These are phyloP conservation scores for Ogataea pini DNA, from an alignment of 805 yeast species.

Conservation along the genomic window DNA sequence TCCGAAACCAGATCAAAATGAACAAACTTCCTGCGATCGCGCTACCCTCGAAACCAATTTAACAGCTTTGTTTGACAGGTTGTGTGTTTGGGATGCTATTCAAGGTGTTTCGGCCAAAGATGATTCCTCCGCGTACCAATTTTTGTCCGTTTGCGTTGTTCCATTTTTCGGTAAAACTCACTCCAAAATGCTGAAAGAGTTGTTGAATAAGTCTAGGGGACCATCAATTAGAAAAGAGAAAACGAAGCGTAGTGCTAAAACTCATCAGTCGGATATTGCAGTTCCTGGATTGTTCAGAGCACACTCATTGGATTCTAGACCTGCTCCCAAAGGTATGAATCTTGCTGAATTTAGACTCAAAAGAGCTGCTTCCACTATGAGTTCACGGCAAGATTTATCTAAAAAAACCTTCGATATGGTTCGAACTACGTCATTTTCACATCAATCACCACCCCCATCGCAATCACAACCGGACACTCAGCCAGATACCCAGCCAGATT, in stretches of 20 bases:
- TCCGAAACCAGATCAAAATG: no score
- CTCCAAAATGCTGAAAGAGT: constrained; percentile 26
- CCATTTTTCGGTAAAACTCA: constrained; percentile 35
- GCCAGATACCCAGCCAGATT: neutral
- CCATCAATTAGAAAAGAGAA: constrained; percentile 24
- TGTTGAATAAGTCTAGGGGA: constrained; percentile 33
- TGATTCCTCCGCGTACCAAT: constrained; percentile 30
- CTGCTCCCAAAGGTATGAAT: constrained; percentile 10
- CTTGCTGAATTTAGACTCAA: constrained; percentile 23
- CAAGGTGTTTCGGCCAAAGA: constrained; percentile 28
- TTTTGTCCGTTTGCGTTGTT: constrained; percentile 29
- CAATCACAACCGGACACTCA: constrained; percentile 10
- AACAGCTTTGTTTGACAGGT: constrained; percentile 29
- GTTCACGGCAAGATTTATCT: constrained; percentile 24
- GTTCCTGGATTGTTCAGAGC: neutral
- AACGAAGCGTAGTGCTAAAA: no score
- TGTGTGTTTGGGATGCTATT: constrained; percentile 38
- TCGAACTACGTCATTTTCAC: constrained; percentile 24
- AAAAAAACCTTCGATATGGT: constrained; percentile 38
- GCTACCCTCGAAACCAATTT: constrained; percentile 17
- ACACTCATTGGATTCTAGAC: constrained; percentile 3
- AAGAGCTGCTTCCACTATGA: constrained; percentile 28
- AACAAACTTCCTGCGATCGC: neutral
- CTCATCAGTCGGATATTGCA: no score
- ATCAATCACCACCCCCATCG: constrained; percentile 6